Evolutionary conservation across 225 moss, liverwort and hornwort species (phyloP).

Genomic region (Physcomitrellopsis africana): DNA sequence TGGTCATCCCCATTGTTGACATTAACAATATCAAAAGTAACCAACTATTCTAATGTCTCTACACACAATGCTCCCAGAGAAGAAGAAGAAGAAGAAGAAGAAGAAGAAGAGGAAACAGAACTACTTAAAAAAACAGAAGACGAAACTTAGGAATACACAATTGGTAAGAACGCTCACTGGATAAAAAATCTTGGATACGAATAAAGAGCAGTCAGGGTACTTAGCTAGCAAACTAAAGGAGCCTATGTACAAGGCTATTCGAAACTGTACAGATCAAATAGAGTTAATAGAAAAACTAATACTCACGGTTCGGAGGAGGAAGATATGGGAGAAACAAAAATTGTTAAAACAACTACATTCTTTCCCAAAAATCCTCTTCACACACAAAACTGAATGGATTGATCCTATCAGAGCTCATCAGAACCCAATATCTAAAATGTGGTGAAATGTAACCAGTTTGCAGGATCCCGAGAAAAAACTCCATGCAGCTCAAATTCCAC

Average conservation of each 20-base stretch:
- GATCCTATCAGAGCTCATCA: constrained; percentile 12
- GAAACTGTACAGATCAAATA: constrained; percentile 28
- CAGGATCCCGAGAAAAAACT: constrained; percentile 23
- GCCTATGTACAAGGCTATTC: constrained; percentile 31
- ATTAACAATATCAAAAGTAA: constrained; percentile 26
- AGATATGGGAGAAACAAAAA: neutral
- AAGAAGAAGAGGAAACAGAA: too few relatives aligned
- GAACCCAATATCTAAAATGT: constrained; percentile 30
- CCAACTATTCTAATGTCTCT: constrained; percentile 18
- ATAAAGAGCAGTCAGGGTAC: neutral
- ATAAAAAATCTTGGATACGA: neutral
- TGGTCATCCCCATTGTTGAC: constrained; percentile 55
- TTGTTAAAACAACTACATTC: constrained; percentile 8
- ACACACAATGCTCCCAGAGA: constrained; percentile 5
- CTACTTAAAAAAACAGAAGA: too few relatives aligned
- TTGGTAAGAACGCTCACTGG: neutral
- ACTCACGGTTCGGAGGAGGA: neutral
- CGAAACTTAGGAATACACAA: too few relatives aligned
- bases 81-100: too few relatives aligned
- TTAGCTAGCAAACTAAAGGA: neutral
- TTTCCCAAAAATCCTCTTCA: neutral
- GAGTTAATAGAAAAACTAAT: neutral
- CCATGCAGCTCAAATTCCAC: constrained; percentile 26
- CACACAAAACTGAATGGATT: neutral
- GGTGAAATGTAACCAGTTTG: constrained; percentile 5